Conservation (phyloP, 352 stramenopile species). For the Phytophthora niederhauseri region DNA sequence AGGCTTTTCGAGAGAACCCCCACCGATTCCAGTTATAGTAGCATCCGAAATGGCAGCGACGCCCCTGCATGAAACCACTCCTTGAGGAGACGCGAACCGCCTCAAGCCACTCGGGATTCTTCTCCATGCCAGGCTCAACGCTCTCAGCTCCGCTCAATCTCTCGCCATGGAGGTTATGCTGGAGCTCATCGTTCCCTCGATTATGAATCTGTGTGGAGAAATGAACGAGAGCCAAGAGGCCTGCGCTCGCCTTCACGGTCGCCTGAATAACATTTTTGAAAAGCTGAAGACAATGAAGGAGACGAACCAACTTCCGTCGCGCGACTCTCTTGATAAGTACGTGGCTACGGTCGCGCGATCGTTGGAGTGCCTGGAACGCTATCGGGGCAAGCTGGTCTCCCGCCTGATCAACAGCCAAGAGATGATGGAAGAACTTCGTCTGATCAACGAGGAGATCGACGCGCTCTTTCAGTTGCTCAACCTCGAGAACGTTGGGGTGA, state of each 20-base stretch:
- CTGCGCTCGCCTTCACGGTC: conserved; percentile 3
- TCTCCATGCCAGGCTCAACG: too few species aligned
- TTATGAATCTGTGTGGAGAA: neutral
- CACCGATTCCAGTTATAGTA: too few species aligned
- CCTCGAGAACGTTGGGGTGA: neutral
- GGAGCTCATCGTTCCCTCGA: neutral
- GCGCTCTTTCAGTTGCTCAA: neutral
- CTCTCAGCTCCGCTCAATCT: too few species aligned
- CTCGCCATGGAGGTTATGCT: neutral
- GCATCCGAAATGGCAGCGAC: too few species aligned
- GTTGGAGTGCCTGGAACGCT: conserved; percentile 8
- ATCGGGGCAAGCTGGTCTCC: conserved; percentile 14
- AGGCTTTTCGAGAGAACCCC: too few species aligned
- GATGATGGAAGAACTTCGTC: neutral
- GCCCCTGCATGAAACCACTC: too few species aligned
- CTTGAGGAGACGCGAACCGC: too few species aligned
- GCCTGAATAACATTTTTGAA: conserved; percentile 2
- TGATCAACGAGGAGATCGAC: neutral
- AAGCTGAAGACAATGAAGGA: conserved; percentile 14
- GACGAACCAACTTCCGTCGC: conserved; percentile 1
- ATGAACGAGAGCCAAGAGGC: conserved; percentile 20
- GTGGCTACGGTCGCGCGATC: neutral
- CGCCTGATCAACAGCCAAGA: conserved; percentile 1
- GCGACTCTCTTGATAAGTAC: conserved; percentile 13
- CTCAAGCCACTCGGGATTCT: too few species aligned